Conservation (phyloP, 2,329 filamentous ascomycete genomes). For the Ophiocordyceps camponoti-saundersi region DNA sequence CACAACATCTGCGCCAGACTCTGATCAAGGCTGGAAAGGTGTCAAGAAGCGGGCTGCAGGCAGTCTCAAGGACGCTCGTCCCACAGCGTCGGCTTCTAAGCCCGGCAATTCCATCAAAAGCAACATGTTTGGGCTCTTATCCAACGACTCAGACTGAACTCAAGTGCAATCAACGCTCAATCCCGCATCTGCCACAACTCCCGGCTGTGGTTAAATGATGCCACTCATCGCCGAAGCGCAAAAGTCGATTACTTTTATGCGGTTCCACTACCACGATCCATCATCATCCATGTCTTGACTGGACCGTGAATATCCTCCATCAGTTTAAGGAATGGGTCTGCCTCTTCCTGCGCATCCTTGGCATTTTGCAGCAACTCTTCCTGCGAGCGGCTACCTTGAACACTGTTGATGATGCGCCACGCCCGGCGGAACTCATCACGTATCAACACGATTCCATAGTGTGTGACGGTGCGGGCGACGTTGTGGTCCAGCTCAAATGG, state of each 20-base stretch:
- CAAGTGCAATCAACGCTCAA: background rate
- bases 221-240: background rate
- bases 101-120: background rate
- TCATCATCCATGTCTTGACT: background rate
- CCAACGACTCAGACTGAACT: slow-evolving; percentile 1
- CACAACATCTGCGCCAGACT: background rate
- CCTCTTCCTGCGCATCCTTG: slow-evolving; percentile 12
- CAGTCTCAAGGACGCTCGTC: background rate
- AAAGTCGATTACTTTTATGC: background rate
- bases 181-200: background rate
- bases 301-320: slow-evolving; percentile 18
- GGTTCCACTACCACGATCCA: background rate
- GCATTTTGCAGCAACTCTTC: slow-evolving; percentile 39
- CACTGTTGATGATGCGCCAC: slow-evolving; percentile 48
- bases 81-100: background rate
- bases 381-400: slow-evolving; percentile 21
- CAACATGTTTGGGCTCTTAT: slow-evolving; percentile 5
- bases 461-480: slow-evolving; percentile 71
- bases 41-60: background rate
- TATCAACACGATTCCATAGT: slow-evolving; percentile 66
- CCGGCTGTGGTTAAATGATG: background rate
- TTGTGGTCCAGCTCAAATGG: slow-evolving; percentile 83
- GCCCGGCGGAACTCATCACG: slow-evolving; percentile 72
- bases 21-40: background rate
- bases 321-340: slow-evolving; percentile 9